Evolutionary conservation across 2,329 filamentous ascomycete species (phyloP), one percentile per base, ranked within the genome.

Genomic region (Phaeosphaeriaceae sp.): DNA sequence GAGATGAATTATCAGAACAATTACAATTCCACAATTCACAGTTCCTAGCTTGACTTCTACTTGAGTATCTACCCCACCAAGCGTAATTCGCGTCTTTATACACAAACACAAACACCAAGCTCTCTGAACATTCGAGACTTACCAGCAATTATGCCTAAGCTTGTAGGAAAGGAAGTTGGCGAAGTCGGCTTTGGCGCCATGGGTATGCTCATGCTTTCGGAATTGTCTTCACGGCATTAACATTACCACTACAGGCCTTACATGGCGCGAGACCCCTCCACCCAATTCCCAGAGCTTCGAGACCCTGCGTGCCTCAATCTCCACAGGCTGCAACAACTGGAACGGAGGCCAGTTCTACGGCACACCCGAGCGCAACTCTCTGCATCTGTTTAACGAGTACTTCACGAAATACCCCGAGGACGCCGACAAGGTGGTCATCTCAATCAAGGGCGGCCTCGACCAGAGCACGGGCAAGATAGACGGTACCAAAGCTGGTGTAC

Each of bases 271-370:
- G 10, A 73, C 71, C 36, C 79, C 80, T 5, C 76, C 69, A 6
- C 56, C 72, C 1, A 59, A 70, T 46, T 67, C 70, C 36, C 68
- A 82, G 54, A 65, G 78, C 62, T 79, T 83, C 65, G 71, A 74
- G 53, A 78, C 80, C 1, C 82, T 84, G 81, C 78, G 76, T 51
- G 72, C 76, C 1, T 79, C 81, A 25, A 65, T 82, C 17, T 64
- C 73, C 1, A 56, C 65, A 15, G 81, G 81, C 27, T 73, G 80
- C n/a, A 81, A 80, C 64, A 78, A 79, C 61, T 84, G 81, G 81
- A 84, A 84, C 60, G 82, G 79, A 42, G 82, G 82, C 56, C 80
- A 82, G 60, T 57, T 84, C 54, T 84, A 84, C 66, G 82, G 82
- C 13, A 70, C 76, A 0, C 75, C 79, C 1, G 75, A 81, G 33